Percentiles rank a stretch among this genome's conserved stretches.
Conservation (phyloP, 1,139 yeast species). For the Suhomyces ambrosiae region DNA sequence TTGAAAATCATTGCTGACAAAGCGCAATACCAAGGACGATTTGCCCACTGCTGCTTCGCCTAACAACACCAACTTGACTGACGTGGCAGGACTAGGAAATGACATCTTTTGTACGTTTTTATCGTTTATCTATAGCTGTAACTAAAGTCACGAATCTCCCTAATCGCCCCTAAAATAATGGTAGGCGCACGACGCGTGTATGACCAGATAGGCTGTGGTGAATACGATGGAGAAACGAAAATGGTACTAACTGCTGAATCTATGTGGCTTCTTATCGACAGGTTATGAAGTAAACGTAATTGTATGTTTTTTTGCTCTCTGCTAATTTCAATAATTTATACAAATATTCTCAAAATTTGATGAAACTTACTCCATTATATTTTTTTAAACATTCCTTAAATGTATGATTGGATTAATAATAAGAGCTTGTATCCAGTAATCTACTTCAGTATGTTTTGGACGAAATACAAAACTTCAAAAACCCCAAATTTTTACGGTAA, state of each 20-base stretch:
- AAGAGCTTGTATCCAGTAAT: too few relatives aligned
- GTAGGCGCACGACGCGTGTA: background rate
- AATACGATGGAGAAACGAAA: background rate
- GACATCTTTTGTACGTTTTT: constrained; percentile 23
- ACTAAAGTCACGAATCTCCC: constrained; percentile 9
- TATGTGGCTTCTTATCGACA: background rate
- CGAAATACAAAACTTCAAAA: too few relatives aligned
- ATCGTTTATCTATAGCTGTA: background rate
- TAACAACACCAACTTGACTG: constrained; percentile 83
- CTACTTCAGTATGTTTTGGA: too few relatives aligned
- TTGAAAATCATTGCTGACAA: constrained; percentile 94
- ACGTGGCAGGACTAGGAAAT: constrained; percentile 55
- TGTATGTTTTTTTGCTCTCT: background rate
- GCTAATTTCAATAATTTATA: too few relatives aligned
- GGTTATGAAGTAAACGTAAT: background rate
- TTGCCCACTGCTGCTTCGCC: constrained; percentile 99
- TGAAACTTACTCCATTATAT: too few relatives aligned
- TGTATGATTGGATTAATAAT: too few relatives aligned
- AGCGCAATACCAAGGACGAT: constrained; percentile 87
- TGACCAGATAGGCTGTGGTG: background rate
- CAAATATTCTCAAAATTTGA: background rate
- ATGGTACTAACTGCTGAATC: background rate
- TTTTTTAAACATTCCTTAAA: too few relatives aligned
- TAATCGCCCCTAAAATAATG: constrained; percentile 7
- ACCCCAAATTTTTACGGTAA: too few relatives aligned